Evolutionary conservation across 139 green algal genomes (phyloP).

Genomic region (Chlorella sorokiniana): DNA sequence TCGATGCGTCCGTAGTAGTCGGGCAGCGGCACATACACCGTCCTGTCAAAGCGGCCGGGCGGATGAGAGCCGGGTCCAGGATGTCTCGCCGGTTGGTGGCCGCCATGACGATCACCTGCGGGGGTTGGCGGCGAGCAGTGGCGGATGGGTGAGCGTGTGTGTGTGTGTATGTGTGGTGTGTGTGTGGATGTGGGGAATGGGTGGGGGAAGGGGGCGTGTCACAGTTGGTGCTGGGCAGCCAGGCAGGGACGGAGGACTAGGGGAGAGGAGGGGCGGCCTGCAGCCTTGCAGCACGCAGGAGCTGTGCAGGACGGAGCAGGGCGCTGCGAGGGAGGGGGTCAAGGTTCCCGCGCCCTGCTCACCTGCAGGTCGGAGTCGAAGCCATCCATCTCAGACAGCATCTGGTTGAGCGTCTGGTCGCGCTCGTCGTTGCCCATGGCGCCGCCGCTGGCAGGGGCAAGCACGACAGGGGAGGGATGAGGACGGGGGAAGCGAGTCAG

Average conservation of each 20-base stretch:
- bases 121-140: not conserved
- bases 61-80: constrained; percentile 88
- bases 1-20: constrained; percentile 84
- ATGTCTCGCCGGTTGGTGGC: constrained; percentile 95
- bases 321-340: no score
- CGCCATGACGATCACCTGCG: constrained; percentile 88
- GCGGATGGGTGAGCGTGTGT: not conserved
- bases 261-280: no score
- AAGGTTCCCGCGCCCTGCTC: not conserved
- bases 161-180: not conserved
- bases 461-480: not conserved
- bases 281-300: no score
- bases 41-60: constrained; percentile 86
- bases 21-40: constrained; percentile 77
- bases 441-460: constrained; percentile 43
- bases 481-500: not conserved
- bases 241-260: no score
- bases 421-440: constrained; percentile 88
- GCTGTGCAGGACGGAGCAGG: no score
- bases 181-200: not conserved
- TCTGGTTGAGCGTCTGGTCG: constrained; percentile 93
- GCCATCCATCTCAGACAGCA: constrained; percentile 94
- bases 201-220: not conserved
- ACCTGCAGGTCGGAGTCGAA: constrained; percentile 76
- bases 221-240: no score